Evolutionary conservation across 2,329 filamentous ascomycete species (phyloP).

Genomic region (Apiospora kogelbergensis): DNA sequence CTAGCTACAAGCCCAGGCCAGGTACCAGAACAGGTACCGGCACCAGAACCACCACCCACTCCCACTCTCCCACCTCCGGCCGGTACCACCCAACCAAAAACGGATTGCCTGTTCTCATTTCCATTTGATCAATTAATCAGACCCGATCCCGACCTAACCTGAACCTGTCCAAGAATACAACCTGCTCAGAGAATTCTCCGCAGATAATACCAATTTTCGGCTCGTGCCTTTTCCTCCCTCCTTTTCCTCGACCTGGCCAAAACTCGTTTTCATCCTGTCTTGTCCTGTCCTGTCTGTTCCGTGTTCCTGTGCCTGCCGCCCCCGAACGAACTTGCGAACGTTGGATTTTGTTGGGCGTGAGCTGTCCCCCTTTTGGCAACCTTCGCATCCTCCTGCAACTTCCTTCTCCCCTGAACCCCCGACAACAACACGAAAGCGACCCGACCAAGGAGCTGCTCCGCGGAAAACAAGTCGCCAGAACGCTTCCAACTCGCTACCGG

Average conservation of each 20-base stretch:
- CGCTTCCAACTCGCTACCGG: neutral
- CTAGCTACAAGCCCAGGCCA: neutral
- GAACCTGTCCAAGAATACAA: neutral
- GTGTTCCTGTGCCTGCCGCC: neutral
- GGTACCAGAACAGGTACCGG: too few species aligned
- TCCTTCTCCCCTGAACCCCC: neutral
- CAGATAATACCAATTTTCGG: neutral
- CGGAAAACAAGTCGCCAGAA: neutral
- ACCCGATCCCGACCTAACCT: neutral
- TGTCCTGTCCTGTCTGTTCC: neutral
- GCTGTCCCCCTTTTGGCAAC: neutral
- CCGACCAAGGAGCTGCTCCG: neutral
- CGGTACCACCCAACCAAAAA: neutral
- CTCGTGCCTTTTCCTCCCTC: neutral
- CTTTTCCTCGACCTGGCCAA: neutral
- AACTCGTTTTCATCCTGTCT: neutral
- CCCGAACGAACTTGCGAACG: neutral
- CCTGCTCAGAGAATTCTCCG: neutral
- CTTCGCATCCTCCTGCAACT: neutral
- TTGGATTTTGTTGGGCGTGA: neutral
- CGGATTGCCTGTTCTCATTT: neutral
- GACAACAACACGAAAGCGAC: neutral
- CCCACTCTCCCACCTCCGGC: too few species aligned
- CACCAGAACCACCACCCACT: too few species aligned
- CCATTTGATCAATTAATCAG: neutral